phyloP scores from a whole-genome alignment of 176 grass and related monocot genomes.

The Typha latifolia region DNA sequence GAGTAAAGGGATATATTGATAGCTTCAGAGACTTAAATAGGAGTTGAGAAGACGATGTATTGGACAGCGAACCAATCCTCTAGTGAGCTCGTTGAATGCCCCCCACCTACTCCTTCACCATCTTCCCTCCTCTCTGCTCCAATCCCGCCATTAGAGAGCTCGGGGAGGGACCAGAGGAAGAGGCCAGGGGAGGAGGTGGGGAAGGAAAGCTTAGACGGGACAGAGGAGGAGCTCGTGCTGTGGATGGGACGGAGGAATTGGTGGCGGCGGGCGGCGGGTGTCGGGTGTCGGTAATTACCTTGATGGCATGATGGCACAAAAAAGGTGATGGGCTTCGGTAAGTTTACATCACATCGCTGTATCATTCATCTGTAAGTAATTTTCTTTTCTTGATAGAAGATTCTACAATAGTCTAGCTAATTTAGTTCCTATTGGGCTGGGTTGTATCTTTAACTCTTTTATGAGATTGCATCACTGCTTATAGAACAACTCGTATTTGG shows the following conservation, averaged over 20 bases:
- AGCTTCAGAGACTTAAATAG: constrained; percentile 76
- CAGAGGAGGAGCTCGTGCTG: constrained; percentile 11
- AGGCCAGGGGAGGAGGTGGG: constrained; percentile 7
- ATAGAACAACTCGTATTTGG: too few species aligned
- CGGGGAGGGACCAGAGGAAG: constrained; percentile 15
- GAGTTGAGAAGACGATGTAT: constrained; percentile 65
- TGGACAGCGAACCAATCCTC: constrained; percentile 63
- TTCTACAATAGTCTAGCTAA: too few species aligned
- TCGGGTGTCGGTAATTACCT: too few species aligned
- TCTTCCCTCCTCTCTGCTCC: constrained; percentile 51
- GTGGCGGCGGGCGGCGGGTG: constrained; percentile 6
- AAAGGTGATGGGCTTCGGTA: background rate
- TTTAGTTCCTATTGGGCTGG: too few species aligned
- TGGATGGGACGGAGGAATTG: constrained; percentile 3
- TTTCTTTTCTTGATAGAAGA: too few species aligned
- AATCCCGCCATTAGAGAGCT: background rate
- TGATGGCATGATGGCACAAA: constrained; percentile 3
- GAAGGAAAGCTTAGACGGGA: background rate
- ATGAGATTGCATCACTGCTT: too few species aligned
- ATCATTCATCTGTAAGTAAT: background rate
- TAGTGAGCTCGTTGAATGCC: constrained; percentile 74
- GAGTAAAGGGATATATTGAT: constrained; percentile 46
- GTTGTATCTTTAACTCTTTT: too few species aligned
- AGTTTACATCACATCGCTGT: background rate
- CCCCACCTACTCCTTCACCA: constrained; percentile 79